Base-by-base conservation (phyloP, 805 yeast species). In the Naumovozyma baii region DNA sequence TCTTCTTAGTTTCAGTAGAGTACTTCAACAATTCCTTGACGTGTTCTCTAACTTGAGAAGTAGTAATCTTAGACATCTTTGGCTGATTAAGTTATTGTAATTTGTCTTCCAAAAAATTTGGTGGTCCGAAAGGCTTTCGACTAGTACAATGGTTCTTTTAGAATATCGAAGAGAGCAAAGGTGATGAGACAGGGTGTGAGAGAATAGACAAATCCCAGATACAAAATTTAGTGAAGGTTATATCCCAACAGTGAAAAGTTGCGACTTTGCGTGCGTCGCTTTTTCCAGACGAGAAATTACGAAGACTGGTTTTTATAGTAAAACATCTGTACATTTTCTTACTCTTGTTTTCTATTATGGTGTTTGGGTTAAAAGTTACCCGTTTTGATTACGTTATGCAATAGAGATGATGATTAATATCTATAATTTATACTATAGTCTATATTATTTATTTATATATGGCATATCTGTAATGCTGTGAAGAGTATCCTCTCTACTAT, bases 1-100 rank as follows among this genome's bases (percentile, higher is more conserved):
- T 88, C 96, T 92, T 90, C 85, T 92, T 92, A 76, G 90, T 82
- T 73, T 83, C 92, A 69, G 68, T 78, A 63, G 97, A 86, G 80
- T 69, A 78, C 67, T 80, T 82, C 70, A 92, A 75, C 66, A 92
- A 76, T 73, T 85, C 81, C 69, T 83, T 78, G 69, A 92, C 96
- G 79, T 87, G 78, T 66, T 83, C 96, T 77, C 98, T 94, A 63
- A 92, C 95, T 73, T 83, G 88, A 66, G 94, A 67, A 62, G 83
- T 76, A 61, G 90, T 77, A 70, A 92, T 76, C 76, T 92, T 92
- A 59, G 94, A 83, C 90, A 83, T 82, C 54, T 58, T 67, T 53
- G 46, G 37, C 39, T 37, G 30, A 12, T 17, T 30, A 33, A 26
- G 33, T 18, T 28, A 22, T 46, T 39, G 34, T 36, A 33, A 39